A percentile compares a stretch with the other conserved stretches of the same genome.
phyloP scores from a whole-genome alignment of 495 filamentous ascomycete genomes.

The Penicillium turbatum region DNA sequence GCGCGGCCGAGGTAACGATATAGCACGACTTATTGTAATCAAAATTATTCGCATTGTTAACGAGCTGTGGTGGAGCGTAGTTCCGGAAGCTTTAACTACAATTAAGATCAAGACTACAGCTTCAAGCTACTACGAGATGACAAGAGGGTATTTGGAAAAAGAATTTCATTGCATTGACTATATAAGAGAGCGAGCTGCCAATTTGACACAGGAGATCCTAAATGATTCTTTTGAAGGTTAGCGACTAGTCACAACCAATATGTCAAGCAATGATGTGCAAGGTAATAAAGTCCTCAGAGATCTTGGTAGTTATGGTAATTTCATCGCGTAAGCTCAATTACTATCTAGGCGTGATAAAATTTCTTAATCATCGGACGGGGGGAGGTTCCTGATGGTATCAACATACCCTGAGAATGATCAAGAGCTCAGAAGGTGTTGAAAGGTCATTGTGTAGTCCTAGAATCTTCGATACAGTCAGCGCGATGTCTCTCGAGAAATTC shows the following conservation, averaged over 20 bases:
- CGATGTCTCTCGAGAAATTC: constrained; percentile 11
- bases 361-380: constrained; percentile 65
- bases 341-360: constrained; percentile 75
- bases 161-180: constrained; percentile 5
- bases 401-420: constrained; percentile 18
- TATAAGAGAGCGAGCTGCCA: not conserved
- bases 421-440: not conserved
- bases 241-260: constrained; percentile 20
- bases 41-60: constrained; percentile 20
- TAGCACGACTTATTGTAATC: constrained; percentile 35
- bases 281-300: constrained; percentile 62
- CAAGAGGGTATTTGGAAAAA: not conserved
- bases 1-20: constrained; percentile 21
- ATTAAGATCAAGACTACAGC: not conserved
- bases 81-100: not conserved
- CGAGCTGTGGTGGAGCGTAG: not conserved
- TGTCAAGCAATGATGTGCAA: constrained; percentile 16
- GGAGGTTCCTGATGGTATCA: not conserved
- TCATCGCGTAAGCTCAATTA: constrained; percentile 71
- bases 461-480: constrained; percentile 32
- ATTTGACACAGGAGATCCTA: constrained; percentile 4
- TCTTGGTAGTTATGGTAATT: constrained; percentile 71
- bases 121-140: not conserved
- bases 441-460: not conserved
- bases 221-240: constrained; percentile 22